Conservation (phyloP, 73 alveolate species). For the Chromera velia region DNA sequence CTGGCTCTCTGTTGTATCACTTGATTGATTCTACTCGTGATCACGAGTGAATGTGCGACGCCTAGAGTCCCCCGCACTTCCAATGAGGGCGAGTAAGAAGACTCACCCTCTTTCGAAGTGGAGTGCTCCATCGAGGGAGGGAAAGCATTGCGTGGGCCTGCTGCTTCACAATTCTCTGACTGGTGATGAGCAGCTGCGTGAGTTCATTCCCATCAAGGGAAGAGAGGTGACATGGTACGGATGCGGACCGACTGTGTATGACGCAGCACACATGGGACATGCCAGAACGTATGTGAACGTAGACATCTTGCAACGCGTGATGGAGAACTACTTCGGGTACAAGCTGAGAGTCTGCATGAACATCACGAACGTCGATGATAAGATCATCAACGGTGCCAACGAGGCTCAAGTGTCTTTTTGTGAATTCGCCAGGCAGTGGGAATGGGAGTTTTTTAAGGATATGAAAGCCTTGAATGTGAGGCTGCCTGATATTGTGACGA, state of each 20-base stretch:
- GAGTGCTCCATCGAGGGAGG: not conserved
- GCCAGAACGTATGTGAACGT: constrained; percentile 93
- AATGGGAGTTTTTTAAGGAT: constrained; percentile 84
- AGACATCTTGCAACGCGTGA: constrained; percentile 83
- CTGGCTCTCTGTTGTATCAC: no score
- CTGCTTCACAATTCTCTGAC: constrained; percentile 43
- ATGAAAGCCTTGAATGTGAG: constrained; percentile 88
- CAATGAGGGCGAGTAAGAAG: no score
- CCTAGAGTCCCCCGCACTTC: no score
- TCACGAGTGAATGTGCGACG: no score
- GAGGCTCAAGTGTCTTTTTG: constrained; percentile 59
- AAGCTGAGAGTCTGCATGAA: constrained; percentile 85
- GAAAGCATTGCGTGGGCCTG: not conserved
- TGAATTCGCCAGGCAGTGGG: constrained; percentile 76
- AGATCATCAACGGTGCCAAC: constrained; percentile 84
- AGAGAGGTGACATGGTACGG: constrained; percentile 82
- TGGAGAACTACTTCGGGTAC: constrained; percentile 80
- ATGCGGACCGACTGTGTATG: constrained; percentile 98
- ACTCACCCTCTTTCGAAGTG: no score
- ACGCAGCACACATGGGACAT: constrained; percentile 97
- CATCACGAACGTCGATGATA: constrained; percentile 98
- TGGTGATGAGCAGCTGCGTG: constrained; percentile 60
- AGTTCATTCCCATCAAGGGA: constrained; percentile 57
- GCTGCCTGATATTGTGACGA: constrained; percentile 85
- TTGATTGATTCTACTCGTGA: no score